Base-by-base conservation (phyloP, 129 eudicot genomes). In the Tagetes patula region DNA sequence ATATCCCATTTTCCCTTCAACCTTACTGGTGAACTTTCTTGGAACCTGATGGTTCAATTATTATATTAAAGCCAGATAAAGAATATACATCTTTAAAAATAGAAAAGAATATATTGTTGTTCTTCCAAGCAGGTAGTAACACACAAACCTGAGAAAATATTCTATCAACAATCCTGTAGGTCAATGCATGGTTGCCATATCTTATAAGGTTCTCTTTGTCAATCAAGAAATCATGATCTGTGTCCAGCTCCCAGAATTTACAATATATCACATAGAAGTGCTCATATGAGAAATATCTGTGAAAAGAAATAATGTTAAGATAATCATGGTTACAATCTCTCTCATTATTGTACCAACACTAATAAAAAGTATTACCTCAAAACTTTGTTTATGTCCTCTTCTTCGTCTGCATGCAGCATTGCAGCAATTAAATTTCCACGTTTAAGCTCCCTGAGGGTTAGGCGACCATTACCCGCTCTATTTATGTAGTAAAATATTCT, bases 181-280 rank as follows among this genome's bases (percentile, higher is more conserved):
- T 89, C 64, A 89, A 91, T 60, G 92, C 90, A 70, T 89, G 96
- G 84, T 86, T 89, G 65, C 96, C 92, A 75, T 89, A 89, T 89
- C 90, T 82, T 60, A 89, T 84, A 54, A 89, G 92, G 60, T 89
- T 86, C 82, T 89, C 96, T 79, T 89, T 89, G 67, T 89, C 96
- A 63, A 89, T 89, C 78, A 89, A 77, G 69, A 89, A 86, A 75
- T 89, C 96, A 76, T 89, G 96, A 71, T 89, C 96, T 0, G 96
- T 84, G 52, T 89, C 96, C 77, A 89, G 86, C 86, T 89, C 96
- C 96, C 96, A 89, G 75, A 89, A 89, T 78, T 89, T 89, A 90
- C 96, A 89, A 71, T 89, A 89, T 85, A 89, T 89, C 67, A 89
- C 96, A 40, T 89, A 89, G 67, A 89, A 89, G 80, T 89, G 96